A percentile compares a stretch with the other conserved stretches of the same genome.
These are phyloP conservation scores for Calonectria henricotiae DNA, from an alignment of 2,329 filamentous ascomycete genomes.

Conservation along the genomic window DNA sequence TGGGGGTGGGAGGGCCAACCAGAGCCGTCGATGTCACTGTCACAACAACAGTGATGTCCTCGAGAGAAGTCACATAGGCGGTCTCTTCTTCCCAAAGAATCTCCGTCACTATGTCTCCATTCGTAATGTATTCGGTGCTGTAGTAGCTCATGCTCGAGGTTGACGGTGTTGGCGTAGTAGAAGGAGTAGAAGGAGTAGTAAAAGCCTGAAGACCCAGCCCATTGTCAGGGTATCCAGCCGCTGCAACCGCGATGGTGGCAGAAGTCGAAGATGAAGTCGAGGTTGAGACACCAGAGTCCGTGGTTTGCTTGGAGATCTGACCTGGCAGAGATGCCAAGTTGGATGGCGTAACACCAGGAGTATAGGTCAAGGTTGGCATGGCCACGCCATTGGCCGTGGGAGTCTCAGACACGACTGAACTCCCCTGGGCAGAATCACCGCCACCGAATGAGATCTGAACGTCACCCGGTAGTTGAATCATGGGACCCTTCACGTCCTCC, in stretches of 20 bases:
- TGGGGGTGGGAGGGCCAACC: slow-evolving; percentile 39
- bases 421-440: slow-evolving; percentile 39
- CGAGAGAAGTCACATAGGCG: slow-evolving; percentile 68
- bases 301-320: slow-evolving; percentile 61
- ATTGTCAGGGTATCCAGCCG: slow-evolving; percentile 33
- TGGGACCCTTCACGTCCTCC: slow-evolving; percentile 69
- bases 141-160: slow-evolving; percentile 59
- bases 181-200: slow-evolving; percentile 43
- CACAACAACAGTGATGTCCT: slow-evolving; percentile 62
- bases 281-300: slow-evolving; percentile 37
- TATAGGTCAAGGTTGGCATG: slow-evolving; percentile 56
- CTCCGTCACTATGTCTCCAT: slow-evolving; percentile 68
- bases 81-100: slow-evolving; percentile 72
- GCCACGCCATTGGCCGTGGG: slow-evolving; percentile 36
- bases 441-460: slow-evolving; percentile 62
- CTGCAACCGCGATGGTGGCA: slow-evolving; percentile 30
- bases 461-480: slow-evolving; percentile 78
- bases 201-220: slow-evolving; percentile 40
- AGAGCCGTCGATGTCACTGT: slow-evolving; percentile 56
- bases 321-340: slow-evolving; percentile 60
- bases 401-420: slow-evolving; percentile 23
- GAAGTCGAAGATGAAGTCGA: slow-evolving; percentile 20
- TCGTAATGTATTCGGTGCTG: slow-evolving; percentile 71
- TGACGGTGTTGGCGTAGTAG: slow-evolving; percentile 39
- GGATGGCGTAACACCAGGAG: slow-evolving; percentile 56